Evolutionary conservation across 371 early-diverging fungal species (phyloP).

Genomic region (Apophysomyces elegans): DNA sequence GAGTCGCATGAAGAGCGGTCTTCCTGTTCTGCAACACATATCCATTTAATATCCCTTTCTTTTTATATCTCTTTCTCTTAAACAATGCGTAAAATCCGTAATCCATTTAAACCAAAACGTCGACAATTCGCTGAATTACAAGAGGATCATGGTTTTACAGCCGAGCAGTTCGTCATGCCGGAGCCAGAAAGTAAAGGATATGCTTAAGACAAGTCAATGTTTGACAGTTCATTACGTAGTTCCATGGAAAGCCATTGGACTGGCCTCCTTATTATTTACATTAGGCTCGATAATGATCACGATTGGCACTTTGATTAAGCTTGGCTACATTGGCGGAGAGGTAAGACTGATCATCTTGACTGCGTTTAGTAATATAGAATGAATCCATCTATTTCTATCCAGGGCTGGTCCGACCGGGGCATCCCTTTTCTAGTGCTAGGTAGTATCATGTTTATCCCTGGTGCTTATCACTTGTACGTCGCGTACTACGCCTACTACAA

Average conservation of each 20-base stretch:
- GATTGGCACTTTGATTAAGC: slow-evolving; percentile 17
- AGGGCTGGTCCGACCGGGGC: slow-evolving; percentile 64
- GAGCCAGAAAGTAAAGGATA: slow-evolving; percentile 38
- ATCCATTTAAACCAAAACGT: slow-evolving; percentile 47
- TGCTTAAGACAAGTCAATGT: not conserved
- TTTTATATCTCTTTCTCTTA: not conserved
- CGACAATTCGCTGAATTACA: slow-evolving; percentile 49
- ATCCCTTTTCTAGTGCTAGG: slow-evolving; percentile 56
- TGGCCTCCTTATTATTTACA: slow-evolving; percentile 56
- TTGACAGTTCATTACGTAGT: slow-evolving; percentile 32
- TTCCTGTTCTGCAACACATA: not conserved
- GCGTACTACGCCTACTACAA: slow-evolving; percentile 59
- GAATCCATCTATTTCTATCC: not conserved
- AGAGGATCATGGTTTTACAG: slow-evolving; percentile 56
- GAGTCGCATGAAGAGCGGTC: not conserved
- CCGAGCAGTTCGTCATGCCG: slow-evolving; percentile 55
- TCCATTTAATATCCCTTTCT: too few relatives aligned
- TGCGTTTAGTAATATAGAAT: not conserved
- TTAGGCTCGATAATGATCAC: slow-evolving; percentile 42
- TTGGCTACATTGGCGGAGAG: slow-evolving; percentile 34
- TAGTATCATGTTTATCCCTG: slow-evolving; percentile 61
- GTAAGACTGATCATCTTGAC: slow-evolving; percentile 17
- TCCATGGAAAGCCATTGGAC: slow-evolving; percentile 68
- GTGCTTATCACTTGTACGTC: slow-evolving; percentile 52
- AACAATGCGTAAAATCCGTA: slow-evolving; percentile 28